Base-by-base conservation (phyloP, 1,284 basidiomycete species). In the Cryptococcus sp. region DNA sequence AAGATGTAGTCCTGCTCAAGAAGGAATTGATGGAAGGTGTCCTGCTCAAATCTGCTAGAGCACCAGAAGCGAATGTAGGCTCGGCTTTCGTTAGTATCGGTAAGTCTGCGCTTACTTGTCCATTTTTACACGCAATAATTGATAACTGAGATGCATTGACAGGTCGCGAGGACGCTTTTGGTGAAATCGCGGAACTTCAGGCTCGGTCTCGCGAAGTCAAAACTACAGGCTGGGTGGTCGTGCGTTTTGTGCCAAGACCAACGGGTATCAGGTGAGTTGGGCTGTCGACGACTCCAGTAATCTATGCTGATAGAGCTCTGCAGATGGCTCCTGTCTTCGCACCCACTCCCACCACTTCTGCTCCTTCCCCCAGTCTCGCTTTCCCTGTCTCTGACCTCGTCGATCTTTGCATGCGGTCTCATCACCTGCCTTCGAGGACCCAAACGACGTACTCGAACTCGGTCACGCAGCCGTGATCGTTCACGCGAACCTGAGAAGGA, bases 181-280 rank as follows among this genome's bases (percentile, higher is more conserved):
- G 47, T 15, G 71, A 73, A 13, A 46, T 47, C 25, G 47, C 27
- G 0, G 54, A 46, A 10, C 22, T 30, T 3, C 64, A 61, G 11
- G 50, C 47, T 20, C 49, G 53, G 6, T 61, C 59, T 30, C 53
- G 56, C 40, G 78, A 79, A 58, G 73, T 79, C 13, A 67, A 68
- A 25, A 79, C 78, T 23, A 78, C 76, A 0, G 78, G 78, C 38
- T 79, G 77, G 77, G 76, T 79, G 0, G 67, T 77, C 1, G 66
- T 79, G 23, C 67, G 73, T 20, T 77, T 79, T 51, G 65, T 69
- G 6, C 77, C 77, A 11, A 66, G 72, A 45, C 75, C 78, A 1
- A 75, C 73, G 0, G 78, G 78, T 39, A 58, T 79, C 20, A 65
- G 76, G 69, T 73, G 47, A 62, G 70, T 60, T 20, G 7, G 19